Conservation (phyloP, 2,329 filamentous ascomycete species). For the Pyrenochaeta sp. region DNA sequence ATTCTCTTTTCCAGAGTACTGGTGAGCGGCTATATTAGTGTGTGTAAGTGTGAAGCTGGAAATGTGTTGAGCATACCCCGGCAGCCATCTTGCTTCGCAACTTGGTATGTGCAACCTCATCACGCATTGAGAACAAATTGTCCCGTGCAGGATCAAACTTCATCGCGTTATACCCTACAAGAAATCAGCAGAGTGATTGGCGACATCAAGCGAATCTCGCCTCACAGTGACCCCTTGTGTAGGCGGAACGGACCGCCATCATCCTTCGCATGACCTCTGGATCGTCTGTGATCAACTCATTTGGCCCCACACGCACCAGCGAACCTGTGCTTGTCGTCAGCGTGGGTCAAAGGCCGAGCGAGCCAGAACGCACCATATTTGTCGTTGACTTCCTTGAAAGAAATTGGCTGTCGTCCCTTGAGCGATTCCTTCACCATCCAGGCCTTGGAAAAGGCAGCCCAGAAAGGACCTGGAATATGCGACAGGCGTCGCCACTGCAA, state of each 20-base stretch:
- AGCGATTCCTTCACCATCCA: slow-evolving; percentile 26
- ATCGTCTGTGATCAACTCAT: slow-evolving; percentile 57
- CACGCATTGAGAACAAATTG: slow-evolving; percentile 60
- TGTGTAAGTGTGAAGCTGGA: too few relatives aligned
- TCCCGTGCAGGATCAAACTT: slow-evolving; percentile 60
- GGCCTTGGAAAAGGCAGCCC: slow-evolving; percentile 24
- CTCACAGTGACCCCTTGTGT: slow-evolving; percentile 34
- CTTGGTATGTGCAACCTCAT: slow-evolving; percentile 55
- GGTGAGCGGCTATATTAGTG: not conserved
- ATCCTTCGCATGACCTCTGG: slow-evolving; percentile 57
- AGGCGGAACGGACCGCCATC: slow-evolving; percentile 50
- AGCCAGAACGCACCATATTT: slow-evolving; percentile 23
- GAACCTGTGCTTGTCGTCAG: slow-evolving; percentile 4
- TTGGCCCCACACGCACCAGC: slow-evolving; percentile 55
- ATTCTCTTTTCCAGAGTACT: slow-evolving; percentile 59
- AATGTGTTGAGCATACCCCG: not conserved
- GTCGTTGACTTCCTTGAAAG: slow-evolving; percentile 18
- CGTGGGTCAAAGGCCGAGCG: not conserved
- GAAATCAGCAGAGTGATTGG: not conserved
- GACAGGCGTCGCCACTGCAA: slow-evolving; percentile 30
- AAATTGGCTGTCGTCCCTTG: slow-evolving; percentile 17
- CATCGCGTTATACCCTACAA: slow-evolving; percentile 45
- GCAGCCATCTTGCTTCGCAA: slow-evolving; percentile 57
- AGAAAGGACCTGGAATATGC: slow-evolving; percentile 31
- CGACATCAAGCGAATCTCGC: not conserved